phyloP scores from a whole-genome alignment of 495 filamentous ascomycete genomes.

The Podospora fimiseda region DNA sequence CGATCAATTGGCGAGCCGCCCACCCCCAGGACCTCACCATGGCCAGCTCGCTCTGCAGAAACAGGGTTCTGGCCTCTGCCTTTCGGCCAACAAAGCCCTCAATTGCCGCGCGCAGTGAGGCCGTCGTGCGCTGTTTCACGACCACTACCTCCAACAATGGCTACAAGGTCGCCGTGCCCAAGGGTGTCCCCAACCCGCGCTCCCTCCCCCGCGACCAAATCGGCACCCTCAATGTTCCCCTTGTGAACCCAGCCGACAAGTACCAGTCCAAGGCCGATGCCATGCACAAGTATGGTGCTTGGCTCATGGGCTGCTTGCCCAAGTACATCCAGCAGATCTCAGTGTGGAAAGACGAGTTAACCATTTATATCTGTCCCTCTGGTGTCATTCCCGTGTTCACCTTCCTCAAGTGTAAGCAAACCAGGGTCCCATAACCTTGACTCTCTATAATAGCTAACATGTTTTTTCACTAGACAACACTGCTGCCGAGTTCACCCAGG shows the following conservation, averaged over 20 bases:
- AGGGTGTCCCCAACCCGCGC: slow-evolving; percentile 64
- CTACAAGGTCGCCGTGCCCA: slow-evolving; percentile 44
- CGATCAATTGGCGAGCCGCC: slow-evolving; percentile 38
- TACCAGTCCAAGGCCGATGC: slow-evolving; percentile 74
- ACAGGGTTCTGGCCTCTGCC: slow-evolving; percentile 55
- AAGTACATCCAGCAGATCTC: slow-evolving; percentile 99
- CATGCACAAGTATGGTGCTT: slow-evolving; percentile 90
- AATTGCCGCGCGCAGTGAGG: slow-evolving; percentile 18
- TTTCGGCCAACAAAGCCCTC: slow-evolving; percentile 48
- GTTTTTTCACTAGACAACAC: slow-evolving; percentile 59
- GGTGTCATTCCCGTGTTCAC: slow-evolving; percentile 85
- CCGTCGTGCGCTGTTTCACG: slow-evolving; percentile 47
- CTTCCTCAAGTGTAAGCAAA: slow-evolving; percentile 78
- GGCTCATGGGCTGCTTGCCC: slow-evolving; percentile 91
- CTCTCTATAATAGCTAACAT: not conserved
- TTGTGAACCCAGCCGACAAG: slow-evolving; percentile 91
- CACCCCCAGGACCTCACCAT: slow-evolving; percentile 42
- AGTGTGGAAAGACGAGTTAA: slow-evolving; percentile 98
- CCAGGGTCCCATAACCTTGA: too few relatives aligned
- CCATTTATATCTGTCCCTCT: slow-evolving; percentile 81
- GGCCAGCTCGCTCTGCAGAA: slow-evolving; percentile 60
- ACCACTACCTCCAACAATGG: slow-evolving; percentile 36
- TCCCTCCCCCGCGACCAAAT: slow-evolving; percentile 47
- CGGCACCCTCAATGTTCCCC: slow-evolving; percentile 61
- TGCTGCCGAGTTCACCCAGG: slow-evolving; percentile 89